phyloP scores from a whole-genome alignment of 2,329 filamentous ascomycete genomes.

The Talaromyces sp. region DNA sequence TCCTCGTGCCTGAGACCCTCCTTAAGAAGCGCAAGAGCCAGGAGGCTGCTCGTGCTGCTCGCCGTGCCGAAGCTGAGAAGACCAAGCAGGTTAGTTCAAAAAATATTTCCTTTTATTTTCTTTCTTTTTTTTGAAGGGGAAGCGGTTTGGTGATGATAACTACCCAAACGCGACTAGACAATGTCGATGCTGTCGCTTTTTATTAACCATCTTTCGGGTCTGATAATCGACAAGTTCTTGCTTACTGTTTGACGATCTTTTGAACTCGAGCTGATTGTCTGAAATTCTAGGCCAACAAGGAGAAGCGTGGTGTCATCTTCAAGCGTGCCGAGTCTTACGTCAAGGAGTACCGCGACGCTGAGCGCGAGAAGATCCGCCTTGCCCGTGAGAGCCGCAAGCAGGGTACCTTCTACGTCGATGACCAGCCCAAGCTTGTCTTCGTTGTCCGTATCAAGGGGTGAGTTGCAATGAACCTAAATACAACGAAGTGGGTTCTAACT shows the following conservation, averaged over 20 bases:
- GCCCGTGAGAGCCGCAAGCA: conserved; percentile 82
- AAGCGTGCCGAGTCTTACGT: conserved; percentile 99
- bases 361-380: conserved; percentile 98
- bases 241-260: conserved; percentile 9
- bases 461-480: conserved; percentile 21
- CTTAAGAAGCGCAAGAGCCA: conserved; percentile 99
- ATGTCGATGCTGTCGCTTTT: conserved; percentile 88
- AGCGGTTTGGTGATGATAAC: conserved; percentile 73
- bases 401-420: conserved; percentile 89
- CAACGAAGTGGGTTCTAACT: neutral
- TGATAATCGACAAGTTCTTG: conserved; percentile 49
- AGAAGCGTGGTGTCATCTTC: conserved; percentile 98
- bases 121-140: conserved; percentile 19
- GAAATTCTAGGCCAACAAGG: conserved; percentile 76
- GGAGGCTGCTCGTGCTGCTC: conserved; percentile 96
- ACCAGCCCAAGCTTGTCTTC: conserved; percentile 95
- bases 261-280: conserved; percentile 20
- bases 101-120: conserved; percentile 12
- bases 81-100: conserved; percentile 74
- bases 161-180: conserved; percentile 88
- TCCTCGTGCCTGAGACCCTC: conserved; percentile 97
- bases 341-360: conserved; percentile 96
- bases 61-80: conserved; percentile 71
- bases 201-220: conserved; percentile 59
- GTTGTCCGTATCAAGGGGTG: conserved; percentile 98